Evolutionary conservation across 1,139 yeast genomes (phyloP).

Genomic region (Pichia sp.): DNA sequence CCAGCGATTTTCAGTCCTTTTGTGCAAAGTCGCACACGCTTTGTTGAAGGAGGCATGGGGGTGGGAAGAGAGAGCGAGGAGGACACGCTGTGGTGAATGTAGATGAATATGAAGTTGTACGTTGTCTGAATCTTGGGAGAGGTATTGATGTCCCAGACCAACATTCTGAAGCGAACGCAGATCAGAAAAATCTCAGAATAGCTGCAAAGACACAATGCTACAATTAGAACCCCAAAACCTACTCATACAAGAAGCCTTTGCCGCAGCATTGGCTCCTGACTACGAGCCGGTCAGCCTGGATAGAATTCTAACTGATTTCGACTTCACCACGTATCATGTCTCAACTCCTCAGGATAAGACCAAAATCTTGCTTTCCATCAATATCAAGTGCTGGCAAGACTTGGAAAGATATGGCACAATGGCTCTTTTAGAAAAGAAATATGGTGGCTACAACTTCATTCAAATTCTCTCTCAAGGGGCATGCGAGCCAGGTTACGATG

Average conservation of each 20-base stretch:
- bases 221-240: constrained; percentile 46
- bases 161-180: not conserved
- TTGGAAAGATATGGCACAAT: constrained; percentile 63
- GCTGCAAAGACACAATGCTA: constrained; percentile 35
- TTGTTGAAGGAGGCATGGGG: not conserved
- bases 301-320: constrained; percentile 89
- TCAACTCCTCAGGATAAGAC: constrained; percentile 74
- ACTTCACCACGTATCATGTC: constrained; percentile 89
- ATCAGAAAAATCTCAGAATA: not conserved
- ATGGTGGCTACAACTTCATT: constrained; percentile 33
- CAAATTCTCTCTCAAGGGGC: constrained; percentile 36
- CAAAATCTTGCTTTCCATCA: constrained; percentile 62
- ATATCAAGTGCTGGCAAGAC: constrained; percentile 75
- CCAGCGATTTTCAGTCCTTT: too few species aligned
- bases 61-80: not conserved
- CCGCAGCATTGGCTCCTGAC: constrained; percentile 37
- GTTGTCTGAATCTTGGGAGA: not conserved
- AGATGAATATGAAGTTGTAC: not conserved
- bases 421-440: constrained; percentile 41
- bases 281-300: constrained; percentile 63
- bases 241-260: constrained; percentile 43
- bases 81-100: not conserved
- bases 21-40: not conserved
- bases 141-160: not conserved
- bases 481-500: constrained; percentile 75